Base-by-base conservation (phyloP, 1,139 yeast species). In the Pichia sp. region DNA sequence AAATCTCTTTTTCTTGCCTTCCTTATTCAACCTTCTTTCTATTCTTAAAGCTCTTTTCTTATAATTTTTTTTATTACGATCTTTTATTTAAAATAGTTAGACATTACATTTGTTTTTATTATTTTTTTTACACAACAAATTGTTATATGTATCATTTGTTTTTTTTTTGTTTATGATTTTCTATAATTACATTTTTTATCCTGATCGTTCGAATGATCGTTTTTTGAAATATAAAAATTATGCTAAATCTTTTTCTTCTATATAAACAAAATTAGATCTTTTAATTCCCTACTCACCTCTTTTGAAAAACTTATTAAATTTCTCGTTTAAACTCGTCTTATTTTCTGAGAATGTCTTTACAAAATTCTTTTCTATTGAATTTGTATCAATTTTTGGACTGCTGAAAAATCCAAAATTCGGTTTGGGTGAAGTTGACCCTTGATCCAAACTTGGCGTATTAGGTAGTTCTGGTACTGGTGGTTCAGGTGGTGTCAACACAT, bases 221-320 rank as follows among this genome's bases (percentile, higher is more conserved):
- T 18, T n/a, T 18, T 18, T 18, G 18, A 18, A 18, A 18, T 18
- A 18, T 18, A 18, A 18, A 18, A 18, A 18, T 18, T 18, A 18
- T 18, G 18, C 18, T 18, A 18, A 18, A 18, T 18, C 18, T 18
- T 18, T 18, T 18, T 18, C 18, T n/a, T n/a, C 18, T 18, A 18
- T 18, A 18, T 18, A 18, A 18, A 18, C 18, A 18, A 18, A 18
- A 18, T 18, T 18, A 18, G 18, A 18, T 18, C 18, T 18, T 18
- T 18, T 18, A 18, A 18, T 34, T 18, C 26, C 25, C 40, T 31
- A 49, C 9, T 51, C 51, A 11, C 53, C 54, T 48, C 65, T 57
- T 43, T 65, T 63, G 54, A 65, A 65, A 42, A 65, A 58, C 53
- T 65, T 64, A 33, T 66, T 66, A 39, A 65, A 61, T 44, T 65